These are phyloP conservation scores for Phoma herbarum DNA, from an alignment of 2,329 filamentous ascomycete species.

Conservation along the genomic window DNA sequence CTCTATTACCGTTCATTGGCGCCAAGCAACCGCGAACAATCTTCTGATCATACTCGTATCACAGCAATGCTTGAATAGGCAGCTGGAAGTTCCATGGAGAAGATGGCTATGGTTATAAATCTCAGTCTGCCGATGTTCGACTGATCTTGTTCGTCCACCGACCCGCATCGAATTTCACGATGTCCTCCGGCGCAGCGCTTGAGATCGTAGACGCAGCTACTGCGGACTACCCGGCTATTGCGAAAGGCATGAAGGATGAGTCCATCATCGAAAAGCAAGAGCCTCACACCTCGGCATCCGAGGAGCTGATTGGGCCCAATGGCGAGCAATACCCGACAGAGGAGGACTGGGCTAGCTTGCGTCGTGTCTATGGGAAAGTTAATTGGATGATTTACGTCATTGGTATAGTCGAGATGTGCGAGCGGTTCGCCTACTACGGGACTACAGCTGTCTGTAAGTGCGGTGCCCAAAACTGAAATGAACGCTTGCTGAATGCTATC, in stretches of 20 bases:
- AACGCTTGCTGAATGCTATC: conserved; percentile 1
- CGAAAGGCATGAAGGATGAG: conserved; percentile 15
- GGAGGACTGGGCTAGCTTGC: conserved; percentile 42
- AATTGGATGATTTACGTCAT: conserved; percentile 43
- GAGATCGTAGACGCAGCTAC: conserved; percentile 30
- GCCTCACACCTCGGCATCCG: conserved; percentile 10
- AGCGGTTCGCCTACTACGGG: conserved; percentile 45
- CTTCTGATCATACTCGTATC: conserved; percentile 6
- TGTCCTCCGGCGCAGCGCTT: conserved; percentile 32
- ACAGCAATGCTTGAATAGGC: conserved; percentile 28
- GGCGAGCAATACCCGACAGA: conserved; percentile 39
- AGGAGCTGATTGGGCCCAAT: conserved; percentile 30
- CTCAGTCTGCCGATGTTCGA: neutral
- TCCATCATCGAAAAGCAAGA: conserved; percentile 24
- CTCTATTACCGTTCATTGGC: conserved; percentile 13
- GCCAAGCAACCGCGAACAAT: conserved; percentile 19
- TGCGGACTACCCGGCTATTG: conserved; percentile 21
- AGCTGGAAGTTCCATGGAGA: conserved; percentile 20
- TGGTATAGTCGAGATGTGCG: conserved; percentile 43
- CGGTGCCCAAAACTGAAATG: too few species aligned
- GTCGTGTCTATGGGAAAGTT: conserved; percentile 44
- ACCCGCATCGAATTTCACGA: conserved; percentile 4
- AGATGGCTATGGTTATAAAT: conserved; percentile 7
- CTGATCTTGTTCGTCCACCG: neutral
- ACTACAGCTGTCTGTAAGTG: conserved; percentile 39